phyloP scores from a whole-genome alignment of 129 eudicot species.

The Ambrosia artemisiifolia region DNA sequence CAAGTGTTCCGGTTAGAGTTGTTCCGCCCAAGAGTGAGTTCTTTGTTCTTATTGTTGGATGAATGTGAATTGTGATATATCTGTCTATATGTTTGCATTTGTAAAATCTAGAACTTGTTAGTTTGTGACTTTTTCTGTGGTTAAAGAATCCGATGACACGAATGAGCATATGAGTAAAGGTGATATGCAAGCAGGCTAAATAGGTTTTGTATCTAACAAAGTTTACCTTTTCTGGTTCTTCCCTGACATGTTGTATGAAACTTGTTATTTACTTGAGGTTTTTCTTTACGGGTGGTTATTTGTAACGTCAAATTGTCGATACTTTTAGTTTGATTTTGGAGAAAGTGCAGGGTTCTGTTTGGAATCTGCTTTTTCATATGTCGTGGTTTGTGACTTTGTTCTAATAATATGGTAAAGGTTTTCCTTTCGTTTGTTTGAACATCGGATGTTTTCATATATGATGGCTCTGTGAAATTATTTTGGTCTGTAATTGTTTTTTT shows the following conservation, averaged over 20 bases:
- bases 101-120: background rate
- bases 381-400: background rate
- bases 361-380: background rate
- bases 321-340: constrained; percentile 1
- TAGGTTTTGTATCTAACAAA: background rate
- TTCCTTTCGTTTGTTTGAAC: background rate
- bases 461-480: background rate
- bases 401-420: background rate
- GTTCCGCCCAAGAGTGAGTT: constrained; percentile 90
- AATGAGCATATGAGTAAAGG: background rate
- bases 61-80: background rate
- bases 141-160: background rate
- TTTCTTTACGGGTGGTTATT: background rate
- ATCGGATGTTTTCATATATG: background rate
- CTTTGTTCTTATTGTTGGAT: background rate
- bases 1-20: constrained; percentile 47
- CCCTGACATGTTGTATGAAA: background rate
- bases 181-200: constrained; percentile 5
- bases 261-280: background rate
- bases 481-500: background rate
- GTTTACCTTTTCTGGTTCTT: background rate
- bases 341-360: constrained; percentile 4
- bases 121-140: background rate
- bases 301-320: background rate
- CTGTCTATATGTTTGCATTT: too few species aligned